These are phyloP conservation scores for Apiospora pterosperma DNA, from an alignment of 2,329 filamentous ascomycete species.

Conservation along the genomic window DNA sequence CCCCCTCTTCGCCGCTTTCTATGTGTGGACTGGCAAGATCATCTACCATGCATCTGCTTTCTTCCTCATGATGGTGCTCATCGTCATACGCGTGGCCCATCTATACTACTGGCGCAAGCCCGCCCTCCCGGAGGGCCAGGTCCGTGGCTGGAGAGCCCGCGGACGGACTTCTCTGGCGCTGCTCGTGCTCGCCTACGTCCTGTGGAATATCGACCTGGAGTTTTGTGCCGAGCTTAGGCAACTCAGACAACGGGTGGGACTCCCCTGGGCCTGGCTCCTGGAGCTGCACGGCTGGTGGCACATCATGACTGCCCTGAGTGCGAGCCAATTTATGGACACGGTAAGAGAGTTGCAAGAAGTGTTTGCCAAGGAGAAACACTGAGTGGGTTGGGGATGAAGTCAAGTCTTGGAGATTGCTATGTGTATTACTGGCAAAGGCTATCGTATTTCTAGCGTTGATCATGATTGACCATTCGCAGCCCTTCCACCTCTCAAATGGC, in stretches of 20 bases:
- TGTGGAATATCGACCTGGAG: constrained; percentile 58
- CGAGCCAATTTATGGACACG: constrained; percentile 38
- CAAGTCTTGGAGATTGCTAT: not conserved
- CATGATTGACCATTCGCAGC: not conserved
- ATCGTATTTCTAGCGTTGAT: not conserved
- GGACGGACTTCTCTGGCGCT: constrained; percentile 28
- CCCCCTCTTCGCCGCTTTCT: constrained; percentile 37
- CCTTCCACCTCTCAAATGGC: not conserved
- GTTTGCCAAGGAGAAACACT: not conserved
- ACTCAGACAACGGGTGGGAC: constrained; percentile 41
- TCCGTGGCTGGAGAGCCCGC: constrained; percentile 23
- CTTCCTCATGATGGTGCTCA: constrained; percentile 25
- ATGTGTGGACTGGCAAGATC: constrained; percentile 39
- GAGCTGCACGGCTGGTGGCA: constrained; percentile 66
- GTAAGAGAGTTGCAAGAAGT: constrained; percentile 23
- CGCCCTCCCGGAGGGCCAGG: constrained; percentile 23
- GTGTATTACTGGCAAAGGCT: not conserved
- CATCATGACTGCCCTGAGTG: constrained; percentile 53
- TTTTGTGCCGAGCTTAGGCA: constrained; percentile 45
- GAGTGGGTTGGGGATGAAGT: not conserved
- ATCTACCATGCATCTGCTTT: constrained; percentile 41
- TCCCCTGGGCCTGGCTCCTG: constrained; percentile 53
- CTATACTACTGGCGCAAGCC: constrained; percentile 29
- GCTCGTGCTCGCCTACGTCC: constrained; percentile 36
- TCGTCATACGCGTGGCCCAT: constrained; percentile 31